Evolutionary conservation across 805 yeast genomes (phyloP).

Genomic region (Starmerella bombi): DNA sequence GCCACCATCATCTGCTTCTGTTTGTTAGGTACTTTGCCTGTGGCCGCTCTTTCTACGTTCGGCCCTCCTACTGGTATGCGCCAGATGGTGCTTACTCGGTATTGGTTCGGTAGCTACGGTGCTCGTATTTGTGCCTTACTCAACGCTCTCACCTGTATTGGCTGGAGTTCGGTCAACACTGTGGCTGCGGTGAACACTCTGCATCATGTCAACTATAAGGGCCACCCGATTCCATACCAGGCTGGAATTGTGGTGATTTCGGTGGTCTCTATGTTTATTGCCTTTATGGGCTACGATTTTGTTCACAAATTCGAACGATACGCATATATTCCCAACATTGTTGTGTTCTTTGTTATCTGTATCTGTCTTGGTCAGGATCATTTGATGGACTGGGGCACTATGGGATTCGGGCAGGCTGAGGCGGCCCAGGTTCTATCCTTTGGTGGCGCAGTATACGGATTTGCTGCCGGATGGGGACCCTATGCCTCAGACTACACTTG

Average conservation of each 20-base stretch:
- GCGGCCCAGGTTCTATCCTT: constrained; percentile 69
- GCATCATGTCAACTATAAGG: constrained; percentile 52
- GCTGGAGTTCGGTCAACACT: constrained; percentile 91
- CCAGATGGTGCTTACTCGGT: constrained; percentile 74
- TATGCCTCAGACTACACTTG: constrained; percentile 87
- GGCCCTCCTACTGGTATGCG: constrained; percentile 79
- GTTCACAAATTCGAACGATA: constrained; percentile 74
- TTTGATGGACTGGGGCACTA: constrained; percentile 39
- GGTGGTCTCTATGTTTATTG: constrained; percentile 49
- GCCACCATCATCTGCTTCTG: constrained; percentile 60
- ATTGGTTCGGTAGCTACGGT: constrained; percentile 58
- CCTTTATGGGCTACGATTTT: constrained; percentile 70
- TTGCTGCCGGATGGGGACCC: constrained; percentile 90
- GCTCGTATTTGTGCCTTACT: constrained; percentile 66
- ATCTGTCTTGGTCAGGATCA: constrained; percentile 59
- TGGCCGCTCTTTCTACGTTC: constrained; percentile 68
- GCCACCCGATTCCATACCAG: constrained; percentile 61
- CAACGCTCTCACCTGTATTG: constrained; percentile 75
- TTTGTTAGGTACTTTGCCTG: constrained; percentile 59
- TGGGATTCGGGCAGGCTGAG: constrained; percentile 47
- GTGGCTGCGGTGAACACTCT: constrained; percentile 79
- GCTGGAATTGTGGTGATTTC: constrained; percentile 74
- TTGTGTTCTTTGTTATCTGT: constrained; percentile 62
- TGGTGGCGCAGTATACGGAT: constrained; percentile 75
- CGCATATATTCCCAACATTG: constrained; percentile 75